phyloP scores from a whole-genome alignment of 1,284 basidiomycete species.

The Trichosporon sp. region DNA sequence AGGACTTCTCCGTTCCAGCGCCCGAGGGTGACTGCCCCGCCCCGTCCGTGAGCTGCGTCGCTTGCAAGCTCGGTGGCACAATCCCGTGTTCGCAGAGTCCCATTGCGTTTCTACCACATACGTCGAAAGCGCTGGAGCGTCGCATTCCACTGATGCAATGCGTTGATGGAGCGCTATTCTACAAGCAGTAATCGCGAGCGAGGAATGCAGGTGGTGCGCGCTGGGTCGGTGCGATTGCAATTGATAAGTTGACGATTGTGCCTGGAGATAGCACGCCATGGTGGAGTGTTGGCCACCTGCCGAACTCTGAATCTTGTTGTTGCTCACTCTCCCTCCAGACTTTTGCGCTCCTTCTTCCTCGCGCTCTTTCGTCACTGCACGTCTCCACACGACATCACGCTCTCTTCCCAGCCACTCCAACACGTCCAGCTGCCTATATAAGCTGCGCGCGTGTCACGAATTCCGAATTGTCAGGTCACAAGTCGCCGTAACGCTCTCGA shows the following conservation, averaged over 20 bases:
- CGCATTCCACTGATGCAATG: not conserved
- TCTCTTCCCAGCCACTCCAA: not conserved
- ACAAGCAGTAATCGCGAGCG: not conserved
- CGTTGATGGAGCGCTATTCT: not conserved
- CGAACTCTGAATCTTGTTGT: not conserved
- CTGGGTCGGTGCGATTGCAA: not conserved
- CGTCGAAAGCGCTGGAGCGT: not conserved
- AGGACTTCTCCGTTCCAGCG: not conserved
- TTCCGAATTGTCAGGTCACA: constrained; percentile 3
- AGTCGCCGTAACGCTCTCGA: not conserved
- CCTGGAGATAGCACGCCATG: constrained; percentile 4
- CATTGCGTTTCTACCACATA: not conserved
- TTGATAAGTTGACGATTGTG: constrained; percentile 4
- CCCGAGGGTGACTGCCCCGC: not conserved
- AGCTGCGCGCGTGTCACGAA: not conserved
- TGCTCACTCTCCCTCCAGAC: not conserved
- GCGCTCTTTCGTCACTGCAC: constrained; percentile 7
- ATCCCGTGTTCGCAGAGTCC: not conserved
- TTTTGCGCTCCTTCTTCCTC: not conserved
- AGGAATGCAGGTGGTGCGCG: not conserved
- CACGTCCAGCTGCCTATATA: not conserved
- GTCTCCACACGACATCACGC: not conserved
- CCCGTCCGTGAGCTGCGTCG: not conserved
- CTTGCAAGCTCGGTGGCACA: not conserved
- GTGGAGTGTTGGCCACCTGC: not conserved